Conservation (phyloP, 305 asterid genomes). For the Fraxinus sp. region DNA sequence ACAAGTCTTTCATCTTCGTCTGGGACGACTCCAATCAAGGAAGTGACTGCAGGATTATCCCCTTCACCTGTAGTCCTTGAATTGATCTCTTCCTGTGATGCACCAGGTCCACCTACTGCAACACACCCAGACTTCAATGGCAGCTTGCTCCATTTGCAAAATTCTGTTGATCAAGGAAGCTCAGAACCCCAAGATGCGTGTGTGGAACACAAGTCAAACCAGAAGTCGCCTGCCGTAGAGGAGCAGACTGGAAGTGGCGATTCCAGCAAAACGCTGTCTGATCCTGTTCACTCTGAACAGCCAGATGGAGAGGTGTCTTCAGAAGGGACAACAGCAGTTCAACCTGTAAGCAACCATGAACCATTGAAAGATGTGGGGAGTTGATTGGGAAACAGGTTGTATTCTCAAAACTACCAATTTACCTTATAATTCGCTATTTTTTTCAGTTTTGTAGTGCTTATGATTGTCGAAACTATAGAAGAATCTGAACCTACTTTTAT, state of each 20-base stretch:
- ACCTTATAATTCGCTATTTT: not conserved
- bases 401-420: not conserved
- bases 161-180: slow-evolving; percentile 33
- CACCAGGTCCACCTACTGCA: slow-evolving; percentile 30
- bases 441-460: slow-evolving; percentile 29
- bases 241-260: slow-evolving; percentile 41
- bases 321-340: slow-evolving; percentile 56
- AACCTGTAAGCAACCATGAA: slow-evolving; percentile 35
- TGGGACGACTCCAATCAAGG: slow-evolving; percentile 19
- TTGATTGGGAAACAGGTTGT: not conserved
- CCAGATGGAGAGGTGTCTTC: slow-evolving; percentile 43
- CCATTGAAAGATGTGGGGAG: slow-evolving; percentile 23
- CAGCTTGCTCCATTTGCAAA: slow-evolving; percentile 17
- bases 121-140: slow-evolving; percentile 19
- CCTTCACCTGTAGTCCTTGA: slow-evolving; percentile 47
- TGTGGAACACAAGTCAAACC: slow-evolving; percentile 26
- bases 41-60: slow-evolving; percentile 25
- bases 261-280: slow-evolving; percentile 47
- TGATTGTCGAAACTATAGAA: slow-evolving; percentile 26
- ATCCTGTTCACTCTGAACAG: slow-evolving; percentile 24
- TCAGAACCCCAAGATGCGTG: slow-evolving; percentile 24
- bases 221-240: slow-evolving; percentile 25
- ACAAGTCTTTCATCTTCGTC: slow-evolving; percentile 36
- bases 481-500: slow-evolving; percentile 23
- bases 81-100: slow-evolving; percentile 37